Evolutionary conservation across 345 rosid species (phyloP), one percentile per base, ranked within the genome.

Genomic region (Lagerstroemia speciosa): DNA sequence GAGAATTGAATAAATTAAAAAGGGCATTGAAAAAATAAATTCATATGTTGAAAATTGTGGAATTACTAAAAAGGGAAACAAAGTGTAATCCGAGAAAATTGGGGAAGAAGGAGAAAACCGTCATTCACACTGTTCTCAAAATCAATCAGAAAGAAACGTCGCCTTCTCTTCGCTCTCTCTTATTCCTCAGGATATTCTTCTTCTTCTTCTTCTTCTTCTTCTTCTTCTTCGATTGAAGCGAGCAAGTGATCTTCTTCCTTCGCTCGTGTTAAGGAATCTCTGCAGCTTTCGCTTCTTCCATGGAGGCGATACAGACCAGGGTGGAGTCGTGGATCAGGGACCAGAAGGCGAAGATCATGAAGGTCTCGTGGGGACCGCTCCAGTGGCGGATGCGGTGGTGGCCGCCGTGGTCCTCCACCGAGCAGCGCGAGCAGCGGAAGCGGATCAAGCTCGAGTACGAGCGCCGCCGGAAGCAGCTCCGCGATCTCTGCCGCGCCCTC

Each of bases 291-390:
- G 40, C 22, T 6, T 38, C 43, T 45, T 30, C 69, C 52, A 84
- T 86, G 90, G 84, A 85, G 80, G 80, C 87, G 58, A 78, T 90
- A 71, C 98, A 89, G 73, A 77, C 74, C 74, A 78, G 89, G 74
- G 83, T 89, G 65, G 96, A 91, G 81, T 65, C 96, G 32, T 93
- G 98, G 98, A 86, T 93, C 84, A 93, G 78, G 72, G 98, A 87
- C 77, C 98, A 91, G 84, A 80, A 81, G 10, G 85, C 85, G 29
- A 91, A 73, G 84, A 74, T 93, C 75, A 74, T 77, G 26, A 83
- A 86, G 67, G 89, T 82, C 19, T 82, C 98, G 16, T 89, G 98
- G 98, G 93, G 82, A 0, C 92, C 89, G 9, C 78, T 87, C 8
- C 96, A 84, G 50, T 91, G 98, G 97, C 77, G 84, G 72, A 76